Conservation (phyloP, 1,139 yeast genomes). For the Pichia sp. region DNA sequence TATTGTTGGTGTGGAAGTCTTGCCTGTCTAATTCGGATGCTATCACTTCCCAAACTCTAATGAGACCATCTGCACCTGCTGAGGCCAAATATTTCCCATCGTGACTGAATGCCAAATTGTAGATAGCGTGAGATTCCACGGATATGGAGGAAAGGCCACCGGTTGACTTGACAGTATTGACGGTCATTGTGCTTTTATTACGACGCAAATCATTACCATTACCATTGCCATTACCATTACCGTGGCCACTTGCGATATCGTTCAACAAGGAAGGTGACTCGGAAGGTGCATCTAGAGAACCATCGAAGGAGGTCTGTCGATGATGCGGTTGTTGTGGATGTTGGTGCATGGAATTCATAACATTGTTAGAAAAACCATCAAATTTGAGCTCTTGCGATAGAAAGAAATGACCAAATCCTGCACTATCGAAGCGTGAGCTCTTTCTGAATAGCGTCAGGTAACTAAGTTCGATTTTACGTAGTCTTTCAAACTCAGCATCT, state of each 20-base stretch:
- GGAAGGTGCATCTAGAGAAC: too few species aligned
- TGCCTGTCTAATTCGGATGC: slow-evolving; percentile 50
- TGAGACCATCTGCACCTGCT: slow-evolving; percentile 67
- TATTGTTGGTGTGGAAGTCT: background rate
- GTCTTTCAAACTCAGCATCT: slow-evolving; percentile 9
- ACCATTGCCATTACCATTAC: background rate
- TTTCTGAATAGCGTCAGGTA: slow-evolving; percentile 44
- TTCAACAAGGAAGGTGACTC: background rate
- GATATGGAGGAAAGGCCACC: background rate
- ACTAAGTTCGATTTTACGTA: slow-evolving; percentile 36
- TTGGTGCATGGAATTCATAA: too few species aligned
- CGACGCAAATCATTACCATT: background rate
- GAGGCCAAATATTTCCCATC: slow-evolving; percentile 83
- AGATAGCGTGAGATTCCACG: slow-evolving; percentile 23
- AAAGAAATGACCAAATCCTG: slow-evolving; percentile 41
- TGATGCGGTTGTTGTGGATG: too few species aligned
- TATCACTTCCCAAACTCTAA: slow-evolving; percentile 76
- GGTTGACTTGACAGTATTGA: slow-evolving; percentile 1
- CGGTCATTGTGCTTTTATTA: background rate
- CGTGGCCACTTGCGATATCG: background rate
- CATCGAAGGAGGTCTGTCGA: too few species aligned
- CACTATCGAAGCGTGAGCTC: slow-evolving; percentile 24
- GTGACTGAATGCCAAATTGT: slow-evolving; percentile 63
- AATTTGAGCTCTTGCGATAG: slow-evolving; percentile 67
- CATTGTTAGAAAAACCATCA: background rate